phyloP scores from a whole-genome alignment of 2,329 filamentous ascomycete species.

The Coleophoma eucalyptorum region DNA sequence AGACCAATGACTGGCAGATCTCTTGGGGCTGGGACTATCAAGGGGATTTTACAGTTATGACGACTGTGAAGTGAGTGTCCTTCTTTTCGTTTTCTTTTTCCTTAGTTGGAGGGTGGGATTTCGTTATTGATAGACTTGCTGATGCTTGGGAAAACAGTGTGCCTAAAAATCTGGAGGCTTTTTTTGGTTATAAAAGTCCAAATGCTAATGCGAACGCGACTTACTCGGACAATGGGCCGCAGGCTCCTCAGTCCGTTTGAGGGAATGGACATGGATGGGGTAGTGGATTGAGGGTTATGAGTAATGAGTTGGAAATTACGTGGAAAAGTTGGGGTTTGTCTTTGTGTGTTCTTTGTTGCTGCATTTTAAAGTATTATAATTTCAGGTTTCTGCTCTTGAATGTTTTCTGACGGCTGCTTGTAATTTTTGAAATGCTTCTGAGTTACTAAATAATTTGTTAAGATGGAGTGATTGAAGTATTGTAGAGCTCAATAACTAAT shows the following conservation, averaged over 20 bases:
- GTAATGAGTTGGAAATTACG: neutral
- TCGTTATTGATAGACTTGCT: neutral
- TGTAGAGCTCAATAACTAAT: too few relatives aligned
- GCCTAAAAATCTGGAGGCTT: constrained; percentile 6
- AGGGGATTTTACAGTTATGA: constrained; percentile 13
- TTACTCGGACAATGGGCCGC: constrained; percentile 1
- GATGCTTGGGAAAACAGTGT: neutral
- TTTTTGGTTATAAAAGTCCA: constrained; percentile 13
- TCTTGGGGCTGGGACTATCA: constrained; percentile 13
- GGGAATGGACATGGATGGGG: neutral
- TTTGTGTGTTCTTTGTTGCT: too few relatives aligned
- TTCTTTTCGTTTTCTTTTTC: neutral
- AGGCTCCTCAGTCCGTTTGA: constrained; percentile 1
- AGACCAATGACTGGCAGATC: constrained; percentile 7
- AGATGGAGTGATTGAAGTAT: too few relatives aligned
- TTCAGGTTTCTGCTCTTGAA: too few relatives aligned
- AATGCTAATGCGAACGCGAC: constrained; percentile 1
- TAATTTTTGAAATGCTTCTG: too few relatives aligned
- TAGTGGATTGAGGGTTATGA: neutral
- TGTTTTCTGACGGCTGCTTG: too few relatives aligned
- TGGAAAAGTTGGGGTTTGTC: neutral
- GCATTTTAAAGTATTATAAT: too few relatives aligned
- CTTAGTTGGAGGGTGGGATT: neutral
- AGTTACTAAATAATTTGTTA: too few relatives aligned
- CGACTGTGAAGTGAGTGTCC: constrained; percentile 3